These are phyloP conservation scores for Copromyces sp. DNA, from an alignment of 495 filamentous ascomycete genomes.

Conservation along the genomic window DNA sequence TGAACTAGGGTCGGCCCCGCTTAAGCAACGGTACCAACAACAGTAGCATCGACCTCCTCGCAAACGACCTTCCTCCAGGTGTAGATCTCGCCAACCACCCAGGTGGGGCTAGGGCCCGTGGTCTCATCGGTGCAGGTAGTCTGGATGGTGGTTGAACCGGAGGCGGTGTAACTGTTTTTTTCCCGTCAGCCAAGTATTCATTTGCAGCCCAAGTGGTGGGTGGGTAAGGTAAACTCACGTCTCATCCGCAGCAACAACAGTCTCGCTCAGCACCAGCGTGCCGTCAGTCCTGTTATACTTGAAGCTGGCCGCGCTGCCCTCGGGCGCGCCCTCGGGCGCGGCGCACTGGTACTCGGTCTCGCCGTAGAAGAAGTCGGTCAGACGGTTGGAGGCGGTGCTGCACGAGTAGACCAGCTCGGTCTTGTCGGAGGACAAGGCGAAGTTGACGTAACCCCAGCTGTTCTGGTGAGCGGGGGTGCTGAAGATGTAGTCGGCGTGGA, in stretches of 20 bases:
- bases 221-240: slow-evolving; percentile 19
- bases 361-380: slow-evolving; percentile 30
- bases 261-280: slow-evolving; percentile 28
- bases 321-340: not conserved
- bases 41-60: slow-evolving; percentile 12
- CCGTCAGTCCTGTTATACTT: slow-evolving; percentile 23
- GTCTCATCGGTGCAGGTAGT: slow-evolving; percentile 27
- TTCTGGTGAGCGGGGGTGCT: slow-evolving; percentile 8
- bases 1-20: not conserved
- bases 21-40: slow-evolving; percentile 28
- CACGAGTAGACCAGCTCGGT: slow-evolving; percentile 21
- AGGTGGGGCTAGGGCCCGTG: slow-evolving; percentile 28
- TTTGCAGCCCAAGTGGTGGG: not conserved
- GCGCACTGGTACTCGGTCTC: slow-evolving; percentile 21
- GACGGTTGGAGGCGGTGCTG: slow-evolving; percentile 17
- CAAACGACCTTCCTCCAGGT: slow-evolving; percentile 25
- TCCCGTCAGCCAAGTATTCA: slow-evolving; percentile 1
- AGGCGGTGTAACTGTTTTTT: slow-evolving; percentile 25
- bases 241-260: slow-evolving; percentile 23
- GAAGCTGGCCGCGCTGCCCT: slow-evolving; percentile 19
- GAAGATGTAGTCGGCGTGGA: slow-evolving; percentile 7
- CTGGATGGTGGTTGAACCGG: slow-evolving; percentile 22
- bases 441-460: slow-evolving; percentile 14
- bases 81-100: slow-evolving; percentile 31
- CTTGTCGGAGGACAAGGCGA: slow-evolving; percentile 21